phyloP scores from a whole-genome alignment of 306 rosid species.

The Cicer pinnatifidum region DNA sequence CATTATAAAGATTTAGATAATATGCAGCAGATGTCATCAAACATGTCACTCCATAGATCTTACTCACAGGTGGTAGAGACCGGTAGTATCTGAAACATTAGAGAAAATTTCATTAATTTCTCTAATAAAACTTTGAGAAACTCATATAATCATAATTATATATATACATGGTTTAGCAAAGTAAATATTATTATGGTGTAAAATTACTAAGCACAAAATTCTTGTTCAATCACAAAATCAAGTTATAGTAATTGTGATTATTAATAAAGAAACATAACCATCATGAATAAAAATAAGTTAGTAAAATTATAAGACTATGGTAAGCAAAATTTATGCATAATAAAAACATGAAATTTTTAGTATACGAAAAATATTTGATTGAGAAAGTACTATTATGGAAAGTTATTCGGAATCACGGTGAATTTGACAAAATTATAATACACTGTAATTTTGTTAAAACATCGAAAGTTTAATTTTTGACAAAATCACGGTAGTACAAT shows the following conservation, averaged over 20 bases:
- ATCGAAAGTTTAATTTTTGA: no score
- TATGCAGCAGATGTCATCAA: constrained; percentile 65
- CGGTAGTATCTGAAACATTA: constrained; percentile 58
- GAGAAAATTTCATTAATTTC: not conserved
- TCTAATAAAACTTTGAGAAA: not conserved
- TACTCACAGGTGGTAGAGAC: constrained; percentile 83
- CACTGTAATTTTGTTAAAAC: no score
- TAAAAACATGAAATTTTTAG: constrained; percentile 11
- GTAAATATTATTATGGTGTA: not conserved
- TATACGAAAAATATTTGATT: not conserved
- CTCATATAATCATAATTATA: not conserved
- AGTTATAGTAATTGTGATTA: no score
- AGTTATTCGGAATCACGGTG: no score
- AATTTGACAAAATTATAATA: no score
- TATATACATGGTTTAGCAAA: not conserved
- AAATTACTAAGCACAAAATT: no score
- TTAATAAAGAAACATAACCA: not conserved
- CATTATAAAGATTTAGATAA: constrained; percentile 50
- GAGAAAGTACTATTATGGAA: not conserved
- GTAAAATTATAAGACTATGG: not conserved
- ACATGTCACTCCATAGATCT: constrained; percentile 69
- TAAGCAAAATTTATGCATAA: constrained; percentile 27
- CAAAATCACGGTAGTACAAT: no score
- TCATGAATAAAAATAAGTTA: not conserved
- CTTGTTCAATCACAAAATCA: no score